A percentile compares a stretch with the other conserved stretches of the same genome.
Evolutionary conservation across 345 rosid species (phyloP).

Genomic region (Isatis tinctoria): DNA sequence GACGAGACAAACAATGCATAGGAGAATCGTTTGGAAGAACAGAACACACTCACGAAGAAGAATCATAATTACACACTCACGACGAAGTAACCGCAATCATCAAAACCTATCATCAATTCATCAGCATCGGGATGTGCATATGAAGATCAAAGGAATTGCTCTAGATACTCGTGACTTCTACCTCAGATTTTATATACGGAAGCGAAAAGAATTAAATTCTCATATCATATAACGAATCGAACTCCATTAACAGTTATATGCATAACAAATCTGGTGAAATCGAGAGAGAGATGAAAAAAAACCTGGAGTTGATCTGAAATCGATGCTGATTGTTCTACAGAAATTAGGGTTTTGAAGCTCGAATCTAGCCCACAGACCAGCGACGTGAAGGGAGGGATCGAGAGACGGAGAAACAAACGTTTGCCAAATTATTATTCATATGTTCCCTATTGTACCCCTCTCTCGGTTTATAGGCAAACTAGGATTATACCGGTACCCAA

Average conservation of each 20-base stretch:
- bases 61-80: neutral
- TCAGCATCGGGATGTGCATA: slow-evolving; percentile 5
- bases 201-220: neutral
- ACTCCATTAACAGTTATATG: neutral
- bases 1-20: neutral
- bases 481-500: no score
- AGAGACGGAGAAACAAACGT: slow-evolving; percentile 2
- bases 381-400: slow-evolving; percentile 5
- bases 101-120: slow-evolving; percentile 11
- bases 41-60: neutral
- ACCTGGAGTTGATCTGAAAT: slow-evolving; percentile 18
- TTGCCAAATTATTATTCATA: neutral
- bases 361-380: slow-evolving; percentile 6
- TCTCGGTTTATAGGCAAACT: neutral
- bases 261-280: neutral
- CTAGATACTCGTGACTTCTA: neutral
- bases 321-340: neutral
- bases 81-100: neutral
- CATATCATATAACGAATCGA: neutral
- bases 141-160: neutral
- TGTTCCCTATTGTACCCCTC: neutral
- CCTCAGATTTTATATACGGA: neutral
- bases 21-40: neutral
- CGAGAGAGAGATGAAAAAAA: neutral
- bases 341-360: slow-evolving; percentile 26